Conservation (phyloP, 441 rosid genomes). For the Populus hybrid region DNA sequence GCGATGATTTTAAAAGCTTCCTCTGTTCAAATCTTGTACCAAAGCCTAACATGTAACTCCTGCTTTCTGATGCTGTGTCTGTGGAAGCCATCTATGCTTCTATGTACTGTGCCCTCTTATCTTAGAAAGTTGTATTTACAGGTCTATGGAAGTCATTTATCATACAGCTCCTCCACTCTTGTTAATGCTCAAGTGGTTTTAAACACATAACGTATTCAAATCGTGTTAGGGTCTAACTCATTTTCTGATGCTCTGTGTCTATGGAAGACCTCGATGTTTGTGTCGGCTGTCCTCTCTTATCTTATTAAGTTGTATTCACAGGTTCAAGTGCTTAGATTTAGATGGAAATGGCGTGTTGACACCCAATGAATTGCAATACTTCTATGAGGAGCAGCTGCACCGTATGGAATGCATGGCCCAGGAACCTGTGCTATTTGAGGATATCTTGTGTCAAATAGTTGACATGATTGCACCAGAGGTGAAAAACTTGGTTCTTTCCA, state of each 20-base stretch:
- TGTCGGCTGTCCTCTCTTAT: neutral
- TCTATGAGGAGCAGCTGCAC: conserved; percentile 94
- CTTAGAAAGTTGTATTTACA: too few species aligned
- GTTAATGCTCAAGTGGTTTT: neutral
- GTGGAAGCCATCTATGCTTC: too few species aligned
- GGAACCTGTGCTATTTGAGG: conserved; percentile 93
- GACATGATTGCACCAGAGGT: conserved; percentile 94
- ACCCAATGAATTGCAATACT: conserved; percentile 84
- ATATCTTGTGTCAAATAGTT: conserved; percentile 87
- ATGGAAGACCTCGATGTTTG: conserved; percentile 5
- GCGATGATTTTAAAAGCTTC: neutral
- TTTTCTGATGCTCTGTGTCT: neutral
- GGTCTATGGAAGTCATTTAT: too few species aligned
- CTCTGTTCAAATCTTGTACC: neutral
- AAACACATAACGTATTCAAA: neutral
- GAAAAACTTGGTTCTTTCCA: conserved; percentile 7
- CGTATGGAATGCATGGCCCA: conserved; percentile 99
- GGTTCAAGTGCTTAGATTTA: conserved; percentile 97
- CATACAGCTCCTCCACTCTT: neutral
- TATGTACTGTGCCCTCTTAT: too few species aligned
- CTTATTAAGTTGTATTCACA: conserved; percentile 27
- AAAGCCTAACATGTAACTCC: neutral
- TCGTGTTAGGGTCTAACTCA: neutral
- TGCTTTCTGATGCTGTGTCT: neutral
- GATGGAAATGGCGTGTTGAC: conserved; percentile 88